Percentiles rank a stretch among this genome's conserved stretches.
Conservation (phyloP, 257 asterid genomes). For the Solanum paucissectum region DNA sequence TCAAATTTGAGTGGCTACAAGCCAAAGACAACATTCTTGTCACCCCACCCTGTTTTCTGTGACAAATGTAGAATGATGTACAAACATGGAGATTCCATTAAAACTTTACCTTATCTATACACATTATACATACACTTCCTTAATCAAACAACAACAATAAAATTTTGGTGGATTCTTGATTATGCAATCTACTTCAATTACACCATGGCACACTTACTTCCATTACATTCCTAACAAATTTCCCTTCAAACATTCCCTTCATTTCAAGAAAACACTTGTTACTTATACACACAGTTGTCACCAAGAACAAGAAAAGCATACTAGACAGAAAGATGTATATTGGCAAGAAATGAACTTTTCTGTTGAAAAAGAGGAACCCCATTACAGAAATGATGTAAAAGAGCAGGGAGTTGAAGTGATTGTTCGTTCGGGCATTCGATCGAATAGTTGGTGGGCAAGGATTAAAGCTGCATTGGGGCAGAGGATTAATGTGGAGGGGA, state of each 20-base stretch:
- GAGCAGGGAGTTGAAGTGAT: constrained; percentile 9
- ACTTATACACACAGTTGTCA: constrained; percentile 33
- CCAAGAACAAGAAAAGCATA: constrained; percentile 43
- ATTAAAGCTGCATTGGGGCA: constrained; percentile 84
- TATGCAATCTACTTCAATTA: constrained; percentile 49
- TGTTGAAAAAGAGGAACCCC: constrained; percentile 21
- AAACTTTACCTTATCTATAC: neutral
- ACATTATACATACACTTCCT: neutral
- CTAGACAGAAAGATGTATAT: constrained; percentile 14
- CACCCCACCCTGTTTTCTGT: neutral
- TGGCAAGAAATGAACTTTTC: constrained; percentile 28
- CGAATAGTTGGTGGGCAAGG: constrained; percentile 71
- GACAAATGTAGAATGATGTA: neutral
- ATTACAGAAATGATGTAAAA: constrained; percentile 6
- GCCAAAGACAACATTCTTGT: neutral
- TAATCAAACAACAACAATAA: neutral
- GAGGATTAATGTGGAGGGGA: constrained; percentile 77
- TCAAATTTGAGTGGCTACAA: neutral
- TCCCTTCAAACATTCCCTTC: constrained; percentile 19
- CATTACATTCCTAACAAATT: constrained; percentile 46
- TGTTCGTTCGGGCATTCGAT: constrained; percentile 15
- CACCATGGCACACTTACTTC: constrained; percentile 58
- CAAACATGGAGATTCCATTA: neutral
- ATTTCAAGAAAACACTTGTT: constrained; percentile 3
- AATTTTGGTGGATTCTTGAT: constrained; percentile 1